These are phyloP conservation scores for Aspergillus sp. DNA, from an alignment of 2,329 filamentous ascomycete genomes.

Conservation along the genomic window DNA sequence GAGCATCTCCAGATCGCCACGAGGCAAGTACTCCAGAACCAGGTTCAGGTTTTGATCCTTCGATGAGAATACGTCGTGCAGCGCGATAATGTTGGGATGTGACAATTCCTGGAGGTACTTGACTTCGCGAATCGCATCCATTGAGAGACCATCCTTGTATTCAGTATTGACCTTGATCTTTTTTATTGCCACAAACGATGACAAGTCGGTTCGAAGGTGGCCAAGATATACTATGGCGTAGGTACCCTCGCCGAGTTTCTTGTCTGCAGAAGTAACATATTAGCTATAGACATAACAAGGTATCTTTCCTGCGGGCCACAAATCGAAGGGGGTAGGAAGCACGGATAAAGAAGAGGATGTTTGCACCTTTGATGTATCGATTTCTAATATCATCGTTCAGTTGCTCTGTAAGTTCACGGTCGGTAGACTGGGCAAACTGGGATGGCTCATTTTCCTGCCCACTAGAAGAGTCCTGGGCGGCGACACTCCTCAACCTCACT, in stretches of 20 bases:
- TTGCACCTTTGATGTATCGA: constrained; percentile 82
- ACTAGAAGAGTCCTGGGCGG: constrained; percentile 28
- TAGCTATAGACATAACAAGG: neutral
- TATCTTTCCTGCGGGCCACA: neutral
- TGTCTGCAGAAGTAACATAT: constrained; percentile 54
- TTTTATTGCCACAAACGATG: constrained; percentile 69
- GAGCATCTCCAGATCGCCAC: constrained; percentile 92
- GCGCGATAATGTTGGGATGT: constrained; percentile 92
- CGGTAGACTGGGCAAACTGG: constrained; percentile 21
- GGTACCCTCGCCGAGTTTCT: constrained; percentile 91
- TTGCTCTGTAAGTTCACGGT: constrained; percentile 63
- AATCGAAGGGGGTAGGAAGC: neutral
- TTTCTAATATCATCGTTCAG: constrained; percentile 78
- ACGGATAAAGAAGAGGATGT: neutral
- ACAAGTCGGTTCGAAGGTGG: constrained; percentile 70
- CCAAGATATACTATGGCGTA: constrained; percentile 95
- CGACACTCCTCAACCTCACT: constrained; percentile 34
- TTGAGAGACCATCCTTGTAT: constrained; percentile 86
- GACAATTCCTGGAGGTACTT: constrained; percentile 91
- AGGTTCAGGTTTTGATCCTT: constrained; percentile 97
- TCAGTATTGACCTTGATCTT: constrained; percentile 55
- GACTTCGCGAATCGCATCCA: constrained; percentile 93
- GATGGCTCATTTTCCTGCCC: constrained; percentile 17
- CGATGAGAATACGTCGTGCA: constrained; percentile 89
- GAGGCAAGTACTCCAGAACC: constrained; percentile 87